These are phyloP conservation scores for Fraxinus ornus DNA, from an alignment of 305 asterid genomes.

Conservation along the genomic window DNA sequence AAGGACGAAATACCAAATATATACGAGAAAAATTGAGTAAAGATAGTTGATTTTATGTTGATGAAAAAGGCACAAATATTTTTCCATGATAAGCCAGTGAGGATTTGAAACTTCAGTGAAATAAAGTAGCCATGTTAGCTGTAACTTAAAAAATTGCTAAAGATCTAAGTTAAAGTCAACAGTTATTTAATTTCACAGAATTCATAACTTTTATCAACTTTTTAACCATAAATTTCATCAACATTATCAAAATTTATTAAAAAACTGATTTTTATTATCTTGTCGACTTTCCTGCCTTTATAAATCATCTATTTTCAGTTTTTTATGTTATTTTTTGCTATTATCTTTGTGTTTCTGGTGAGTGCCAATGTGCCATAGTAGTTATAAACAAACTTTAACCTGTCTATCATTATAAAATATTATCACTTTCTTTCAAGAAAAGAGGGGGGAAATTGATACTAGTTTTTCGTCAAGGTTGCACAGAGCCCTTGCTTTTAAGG, in stretches of 20 bases:
- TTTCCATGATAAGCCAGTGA: neutral
- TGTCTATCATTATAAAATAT: neutral
- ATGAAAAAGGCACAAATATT: neutral
- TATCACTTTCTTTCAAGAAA: neutral
- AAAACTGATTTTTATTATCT: neutral
- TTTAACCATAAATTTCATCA: neutral
- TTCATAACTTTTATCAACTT: too few relatives aligned
- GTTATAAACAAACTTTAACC: neutral
- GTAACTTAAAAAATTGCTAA: neutral
- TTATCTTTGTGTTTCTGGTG: neutral
- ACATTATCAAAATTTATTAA: neutral
- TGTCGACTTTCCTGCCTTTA: neutral
- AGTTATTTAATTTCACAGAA: too few relatives aligned
- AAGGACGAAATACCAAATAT: constrained; percentile 2
- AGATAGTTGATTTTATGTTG: neutral
- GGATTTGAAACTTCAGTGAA: neutral
- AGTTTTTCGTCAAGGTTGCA: neutral
- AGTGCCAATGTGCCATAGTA: neutral
- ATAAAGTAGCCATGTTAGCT: constrained; percentile 9
- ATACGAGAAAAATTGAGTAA: neutral
- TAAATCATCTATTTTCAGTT: neutral
- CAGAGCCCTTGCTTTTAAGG: neutral
- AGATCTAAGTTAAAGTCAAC: neutral
- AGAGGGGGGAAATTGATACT: neutral
- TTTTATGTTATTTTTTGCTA: neutral